These are phyloP conservation scores for Lyophyllum atratum DNA, from an alignment of 768 basidiomycete genomes.

Conservation along the genomic window DNA sequence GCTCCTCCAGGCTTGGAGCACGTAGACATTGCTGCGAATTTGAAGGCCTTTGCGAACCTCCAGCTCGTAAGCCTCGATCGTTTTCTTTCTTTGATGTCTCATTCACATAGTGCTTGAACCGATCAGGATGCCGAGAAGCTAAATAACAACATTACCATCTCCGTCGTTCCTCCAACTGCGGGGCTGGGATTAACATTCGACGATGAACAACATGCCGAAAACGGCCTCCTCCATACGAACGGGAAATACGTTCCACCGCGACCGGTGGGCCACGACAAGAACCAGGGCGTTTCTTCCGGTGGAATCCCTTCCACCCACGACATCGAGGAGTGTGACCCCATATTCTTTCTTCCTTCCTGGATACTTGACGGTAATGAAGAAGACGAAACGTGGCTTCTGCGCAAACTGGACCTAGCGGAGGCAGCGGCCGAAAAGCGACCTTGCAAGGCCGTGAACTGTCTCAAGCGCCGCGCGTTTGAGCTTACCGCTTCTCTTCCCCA, in stretches of 20 bases:
- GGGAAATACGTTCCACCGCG: background rate
- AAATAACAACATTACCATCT: background rate
- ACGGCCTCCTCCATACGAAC: background rate
- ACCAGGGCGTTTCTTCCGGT: background rate
- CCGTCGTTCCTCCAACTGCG: background rate
- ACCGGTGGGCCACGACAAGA: background rate
- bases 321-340: background rate
- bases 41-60: background rate
- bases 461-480: conserved; percentile 2
- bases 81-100: background rate
- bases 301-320: background rate
- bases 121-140: background rate
- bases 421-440: background rate
- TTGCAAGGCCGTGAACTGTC: conserved; percentile 6
- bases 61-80: background rate
- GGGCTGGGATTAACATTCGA: background rate
- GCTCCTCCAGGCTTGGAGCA: background rate
- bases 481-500: background rate
- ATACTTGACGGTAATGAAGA: conserved; percentile 3
- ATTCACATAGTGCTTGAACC: background rate
- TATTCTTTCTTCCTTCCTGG: conserved; percentile 8
- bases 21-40: background rate
- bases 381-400: background rate
- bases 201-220: background rate
- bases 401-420: background rate